Conservation (phyloP, 768 basidiomycete species). For the Amanita pallidorosea region DNA sequence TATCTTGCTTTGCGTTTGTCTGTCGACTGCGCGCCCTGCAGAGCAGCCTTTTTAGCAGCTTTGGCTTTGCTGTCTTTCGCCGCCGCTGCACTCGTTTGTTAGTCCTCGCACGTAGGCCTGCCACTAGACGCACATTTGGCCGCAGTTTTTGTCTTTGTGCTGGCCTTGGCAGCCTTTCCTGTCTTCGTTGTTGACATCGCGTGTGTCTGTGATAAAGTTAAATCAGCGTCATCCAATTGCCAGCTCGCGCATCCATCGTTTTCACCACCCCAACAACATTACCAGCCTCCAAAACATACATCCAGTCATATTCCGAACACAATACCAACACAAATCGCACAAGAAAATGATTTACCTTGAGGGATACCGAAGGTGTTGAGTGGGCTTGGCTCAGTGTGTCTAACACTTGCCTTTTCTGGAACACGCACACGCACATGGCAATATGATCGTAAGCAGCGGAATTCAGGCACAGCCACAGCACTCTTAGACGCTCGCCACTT, state of each 20-base stretch:
- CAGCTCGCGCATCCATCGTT: neutral
- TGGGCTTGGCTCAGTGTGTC: neutral
- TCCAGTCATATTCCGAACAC: neutral
- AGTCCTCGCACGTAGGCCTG: constrained; percentile 5
- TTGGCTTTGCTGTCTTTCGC: constrained; percentile 66
- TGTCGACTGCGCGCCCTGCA: constrained; percentile 76
- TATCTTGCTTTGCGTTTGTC: constrained; percentile 71
- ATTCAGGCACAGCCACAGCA: too few species aligned
- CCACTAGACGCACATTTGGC: constrained; percentile 26
- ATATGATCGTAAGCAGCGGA: too few species aligned
- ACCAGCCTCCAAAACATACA: neutral
- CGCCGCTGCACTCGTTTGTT: constrained; percentile 17
- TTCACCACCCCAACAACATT: neutral
- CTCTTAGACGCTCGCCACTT: too few species aligned
- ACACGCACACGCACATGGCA: too few species aligned
- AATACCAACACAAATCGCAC: neutral
- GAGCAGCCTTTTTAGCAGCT: constrained; percentile 91
- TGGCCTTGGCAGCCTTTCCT: constrained; percentile 48
- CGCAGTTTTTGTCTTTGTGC: constrained; percentile 11
- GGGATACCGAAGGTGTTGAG: neutral
- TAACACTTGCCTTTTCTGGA: neutral
- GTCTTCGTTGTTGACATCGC: constrained; percentile 57
- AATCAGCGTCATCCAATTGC: constrained; percentile 6
- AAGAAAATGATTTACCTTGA: constrained; percentile 5
- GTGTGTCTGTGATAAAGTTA: neutral